A percentile compares a stretch with the other conserved stretches of the same genome.
phyloP scores from a whole-genome alignment of 768 basidiomycete genomes.

The Boletus reticulatus region DNA sequence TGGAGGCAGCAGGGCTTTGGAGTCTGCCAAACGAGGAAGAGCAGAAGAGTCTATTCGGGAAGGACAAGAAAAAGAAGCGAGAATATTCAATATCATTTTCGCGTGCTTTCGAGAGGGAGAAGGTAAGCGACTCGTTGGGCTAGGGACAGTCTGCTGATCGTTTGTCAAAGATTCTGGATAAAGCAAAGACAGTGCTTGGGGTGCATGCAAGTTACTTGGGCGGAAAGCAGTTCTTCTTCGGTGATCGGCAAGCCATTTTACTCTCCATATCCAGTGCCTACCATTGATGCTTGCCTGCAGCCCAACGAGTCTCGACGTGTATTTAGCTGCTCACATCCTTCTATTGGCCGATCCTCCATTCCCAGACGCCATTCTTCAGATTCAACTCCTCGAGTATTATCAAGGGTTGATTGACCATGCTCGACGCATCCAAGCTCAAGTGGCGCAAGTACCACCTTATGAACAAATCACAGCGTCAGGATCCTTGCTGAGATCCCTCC shows the following conservation, averaged over 20 bases:
- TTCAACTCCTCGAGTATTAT: slow-evolving; percentile 54
- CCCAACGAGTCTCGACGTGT: slow-evolving; percentile 59
- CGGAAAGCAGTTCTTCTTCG: slow-evolving; percentile 49
- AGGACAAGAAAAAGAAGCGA: slow-evolving; percentile 31
- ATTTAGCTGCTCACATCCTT: slow-evolving; percentile 67
- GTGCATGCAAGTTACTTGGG: slow-evolving; percentile 57
- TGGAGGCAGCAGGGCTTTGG: slow-evolving; percentile 70
- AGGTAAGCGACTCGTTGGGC: slow-evolving; percentile 32
- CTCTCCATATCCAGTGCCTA: background rate
- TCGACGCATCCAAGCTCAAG: slow-evolving; percentile 41
- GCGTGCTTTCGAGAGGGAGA: slow-evolving; percentile 62
- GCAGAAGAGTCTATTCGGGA: slow-evolving; percentile 35
- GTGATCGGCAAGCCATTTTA: slow-evolving; percentile 40
- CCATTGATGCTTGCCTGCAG: slow-evolving; percentile 33
- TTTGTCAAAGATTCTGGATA: slow-evolving; percentile 53
- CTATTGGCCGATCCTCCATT: slow-evolving; percentile 57
- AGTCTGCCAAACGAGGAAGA: slow-evolving; percentile 39
- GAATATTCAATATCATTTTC: slow-evolving; percentile 41
- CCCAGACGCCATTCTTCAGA: slow-evolving; percentile 57
- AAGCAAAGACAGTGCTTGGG: slow-evolving; percentile 54
- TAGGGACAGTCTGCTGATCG: slow-evolving; percentile 1
- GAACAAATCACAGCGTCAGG: slow-evolving; percentile 17
- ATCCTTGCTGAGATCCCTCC: slow-evolving; percentile 36
- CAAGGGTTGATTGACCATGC: slow-evolving; percentile 60
- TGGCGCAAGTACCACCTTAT: slow-evolving; percentile 28